Evolutionary conservation across 1,139 yeast species (phyloP), one percentile per base, ranked within the genome.

Genomic region (Yamadazyma pseudoaaseri): DNA sequence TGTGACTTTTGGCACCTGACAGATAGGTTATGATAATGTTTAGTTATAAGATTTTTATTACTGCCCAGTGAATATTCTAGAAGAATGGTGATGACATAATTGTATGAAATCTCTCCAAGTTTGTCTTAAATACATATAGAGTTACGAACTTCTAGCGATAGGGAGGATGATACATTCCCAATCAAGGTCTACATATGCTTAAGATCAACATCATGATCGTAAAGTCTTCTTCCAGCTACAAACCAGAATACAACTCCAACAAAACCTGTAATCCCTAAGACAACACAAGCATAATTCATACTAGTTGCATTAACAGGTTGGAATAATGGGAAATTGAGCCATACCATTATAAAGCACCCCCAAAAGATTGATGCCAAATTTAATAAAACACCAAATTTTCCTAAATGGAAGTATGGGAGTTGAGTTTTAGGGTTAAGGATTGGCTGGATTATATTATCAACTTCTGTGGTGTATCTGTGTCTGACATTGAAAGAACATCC

Each of bases 201-300:
- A 8, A 37, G 13, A 26, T 44, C 39, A 4, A 43, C 33, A 27
- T 42, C 41, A 23, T 48, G 52, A 26, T 46, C 41, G 31, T 44
- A 51, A 13, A 34, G 16, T 20, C 46, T 53, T 14, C 48, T 39
- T 15, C 58, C 62, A 14, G 49, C 48, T 5, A 30, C 26, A 29
- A 58, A 38, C 62, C 67, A 62, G 20, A 57, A 43, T 5, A 53
- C 41, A 0, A 53, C 36, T 5, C 64, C 63, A 16, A 60, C 45
- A 4, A 54, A 32, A 15, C 55, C 45, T 1, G 63, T 61, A n/a
- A 56, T 47, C 12, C 64, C 66, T 25, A 63, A 44, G 2, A 64
- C 65, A 2, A 56, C 69, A 34, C 60, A 57, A 1, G 69, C 62
- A 39, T 62, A 64, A 41, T 64, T 63, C 70, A 64, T 64, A 28